Evolutionary conservation across 1,284 basidiomycete species (phyloP).

Genomic region (Amylostereum areolatum): DNA sequence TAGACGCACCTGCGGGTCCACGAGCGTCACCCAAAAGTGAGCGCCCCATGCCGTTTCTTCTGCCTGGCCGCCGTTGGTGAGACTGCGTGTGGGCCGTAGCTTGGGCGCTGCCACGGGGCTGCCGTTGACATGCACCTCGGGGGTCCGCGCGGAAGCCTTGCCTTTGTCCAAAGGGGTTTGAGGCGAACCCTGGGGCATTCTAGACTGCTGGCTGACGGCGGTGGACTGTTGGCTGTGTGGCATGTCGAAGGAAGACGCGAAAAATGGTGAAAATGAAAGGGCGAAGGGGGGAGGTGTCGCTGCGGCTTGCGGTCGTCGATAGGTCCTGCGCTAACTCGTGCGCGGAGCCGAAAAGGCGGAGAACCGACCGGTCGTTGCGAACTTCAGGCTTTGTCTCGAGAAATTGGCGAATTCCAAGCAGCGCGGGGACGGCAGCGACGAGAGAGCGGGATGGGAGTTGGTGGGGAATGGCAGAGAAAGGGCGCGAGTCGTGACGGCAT

Average conservation of each 20-base stretch:
- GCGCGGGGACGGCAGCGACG: too few species aligned
- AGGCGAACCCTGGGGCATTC: too few species aligned
- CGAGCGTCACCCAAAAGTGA: constrained; percentile 83
- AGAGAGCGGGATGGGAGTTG: too few species aligned
- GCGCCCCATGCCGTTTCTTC: constrained; percentile 64
- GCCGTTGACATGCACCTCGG: constrained; percentile 23
- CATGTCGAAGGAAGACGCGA: not conserved
- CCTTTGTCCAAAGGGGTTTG: too few species aligned
- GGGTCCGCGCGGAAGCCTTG: too few species aligned
- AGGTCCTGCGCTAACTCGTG: not conserved
- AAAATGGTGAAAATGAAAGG: not conserved
- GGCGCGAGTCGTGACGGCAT: too few species aligned
- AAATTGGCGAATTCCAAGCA: too few species aligned
- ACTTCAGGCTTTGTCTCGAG: too few species aligned
- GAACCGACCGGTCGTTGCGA: too few species aligned
- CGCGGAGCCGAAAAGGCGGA: too few species aligned
- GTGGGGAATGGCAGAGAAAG: too few species aligned
- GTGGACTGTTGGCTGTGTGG: not conserved
- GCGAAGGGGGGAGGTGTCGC: not conserved
- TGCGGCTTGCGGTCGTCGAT: not conserved
- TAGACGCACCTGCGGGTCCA: constrained; percentile 67
- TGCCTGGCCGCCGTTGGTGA: constrained; percentile 20
- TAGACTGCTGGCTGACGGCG: not conserved
- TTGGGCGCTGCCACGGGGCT: constrained; percentile 9
- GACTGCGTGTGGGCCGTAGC: constrained; percentile 8